Base-by-base conservation (phyloP, 257 asterid species). In the Plectranthus barbatus region DNA sequence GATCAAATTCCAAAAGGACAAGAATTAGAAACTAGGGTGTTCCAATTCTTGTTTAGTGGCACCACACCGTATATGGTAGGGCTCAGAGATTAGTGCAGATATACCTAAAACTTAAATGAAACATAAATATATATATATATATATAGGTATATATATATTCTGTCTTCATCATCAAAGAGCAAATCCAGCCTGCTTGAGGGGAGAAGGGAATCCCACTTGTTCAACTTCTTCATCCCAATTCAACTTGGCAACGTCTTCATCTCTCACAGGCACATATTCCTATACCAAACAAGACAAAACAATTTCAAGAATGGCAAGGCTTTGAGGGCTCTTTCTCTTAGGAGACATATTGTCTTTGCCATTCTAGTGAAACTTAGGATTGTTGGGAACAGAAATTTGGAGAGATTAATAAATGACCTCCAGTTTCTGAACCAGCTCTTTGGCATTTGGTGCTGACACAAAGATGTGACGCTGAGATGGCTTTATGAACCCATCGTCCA, bases 401-500 rank as follows among this genome's bases (percentile, higher is more conserved):
- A 11, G 63, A 36, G 44, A 42, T 15, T 31, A 40, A 11, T 56
- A 56, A 63, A 31, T 44, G 6, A 86, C 91, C 91, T 86, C 95
- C 8, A 86, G 86, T 74, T 86, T 83, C 66, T 84, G 88, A 10
- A 84, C 80, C 4, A 86, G 78, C 15, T 83, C 87, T 52, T 80
- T 84, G 62, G 93, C 83, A 63, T 76, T 77, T 13, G 90, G 77
- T 9, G 91, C 95, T 12, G 86, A 84, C 14, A 87, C 85, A 63
- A 87, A 76, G 61, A 87, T 81, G 75, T 81, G 76, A 12, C 94
- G 86, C 76, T 83, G 83, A 40, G 74, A 77, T 13, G 88, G 83
- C 75, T 77, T 69, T 12, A 87, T 85, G 80, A 87, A 87, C 3
- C 89, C 95, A 62, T 85, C 95, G 10, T 85, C 95, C 39, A 87